Base-by-base conservation (phyloP, 805 yeast species). In the Wickerhamomyces pijperi region DNA sequence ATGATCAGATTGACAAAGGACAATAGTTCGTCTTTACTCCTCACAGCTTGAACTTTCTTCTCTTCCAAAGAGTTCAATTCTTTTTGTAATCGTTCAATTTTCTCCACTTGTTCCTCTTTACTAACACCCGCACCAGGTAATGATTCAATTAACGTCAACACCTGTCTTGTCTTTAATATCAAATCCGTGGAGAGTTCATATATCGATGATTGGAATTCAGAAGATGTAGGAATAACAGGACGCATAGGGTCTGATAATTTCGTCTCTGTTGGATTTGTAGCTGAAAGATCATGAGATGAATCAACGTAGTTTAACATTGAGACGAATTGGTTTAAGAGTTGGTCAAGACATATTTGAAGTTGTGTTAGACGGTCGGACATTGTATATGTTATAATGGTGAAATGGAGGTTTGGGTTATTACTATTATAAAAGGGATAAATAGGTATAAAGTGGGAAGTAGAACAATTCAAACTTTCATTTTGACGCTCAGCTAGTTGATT, bases 121-220 rank as follows among this genome's bases (percentile, higher is more conserved):
- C 88, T 75, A 1, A 82, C 88, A 8, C 94, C 96, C 3, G 86
- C 84, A 12, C 97, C 97, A 0, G 98, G 98, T 34, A 90, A 64
- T 3, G 94, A 76, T 53, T 84, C 94, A 32, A 90, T 87, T 20
- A 90, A 72, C 51, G 83, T 78, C 32, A 84, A 72, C 14, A 90
- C 82, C 56, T 92, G 97, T 49, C 94, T 72, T 5, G 94, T 75
- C 53, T 88, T 88, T 42, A 86, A 60, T 19, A 88, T 83, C 8
- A 90, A 72, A 54, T 90, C 98, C 0, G 83, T 75, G 2, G 95
- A 74, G 8, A 92, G 66, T 54, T 92, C 97, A 48, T 74, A 76
- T 36, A 77, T 68, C 20, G 78, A 82, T 43, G 67, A 58, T 21
- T 46, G 46, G 46, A 54, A 53, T 35, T 47, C 52, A n/a, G 46